phyloP scores from a whole-genome alignment of 2,329 filamentous ascomycete genomes.

The Aureobasidium sp. region DNA sequence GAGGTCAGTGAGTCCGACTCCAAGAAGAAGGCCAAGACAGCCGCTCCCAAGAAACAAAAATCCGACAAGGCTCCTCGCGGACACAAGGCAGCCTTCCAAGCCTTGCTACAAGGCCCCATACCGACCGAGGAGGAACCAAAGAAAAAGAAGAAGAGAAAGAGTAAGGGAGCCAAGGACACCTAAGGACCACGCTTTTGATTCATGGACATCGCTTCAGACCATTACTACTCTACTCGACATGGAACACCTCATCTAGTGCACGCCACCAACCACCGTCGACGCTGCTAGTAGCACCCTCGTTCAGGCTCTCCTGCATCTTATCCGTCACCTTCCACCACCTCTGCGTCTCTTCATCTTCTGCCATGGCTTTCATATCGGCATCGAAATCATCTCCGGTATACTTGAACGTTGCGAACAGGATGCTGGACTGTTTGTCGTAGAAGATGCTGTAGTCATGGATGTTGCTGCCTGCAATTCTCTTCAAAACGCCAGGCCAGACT shows the following conservation, averaged over 20 bases:
- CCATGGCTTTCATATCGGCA: slow-evolving; percentile 70
- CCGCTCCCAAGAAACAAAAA: slow-evolving; percentile 16
- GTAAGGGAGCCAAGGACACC: slow-evolving; percentile 19
- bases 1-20: slow-evolving; percentile 12
- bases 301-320: slow-evolving; percentile 57
- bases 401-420: slow-evolving; percentile 70
- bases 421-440: slow-evolving; percentile 55
- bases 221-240: slow-evolving; percentile 37
- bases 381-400: slow-evolving; percentile 68
- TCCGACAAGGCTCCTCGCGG: slow-evolving; percentile 15
- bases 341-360: slow-evolving; percentile 62
- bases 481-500: slow-evolving; percentile 71
- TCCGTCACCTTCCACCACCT: slow-evolving; percentile 82
- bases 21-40: slow-evolving; percentile 9
- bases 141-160: slow-evolving; percentile 25
- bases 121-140: slow-evolving; percentile 24
- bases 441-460: slow-evolving; percentile 72
- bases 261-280: slow-evolving; percentile 59
- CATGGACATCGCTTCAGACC: not conserved
- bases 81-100: slow-evolving; percentile 21
- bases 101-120: slow-evolving; percentile 23
- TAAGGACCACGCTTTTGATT: not conserved
- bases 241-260: slow-evolving; percentile 62
- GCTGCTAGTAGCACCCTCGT: slow-evolving; percentile 53
- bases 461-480: slow-evolving; percentile 68